phyloP scores from a whole-genome alignment of 2,329 filamentous ascomycete genomes.

The Aspergillus quadrilineatus region DNA sequence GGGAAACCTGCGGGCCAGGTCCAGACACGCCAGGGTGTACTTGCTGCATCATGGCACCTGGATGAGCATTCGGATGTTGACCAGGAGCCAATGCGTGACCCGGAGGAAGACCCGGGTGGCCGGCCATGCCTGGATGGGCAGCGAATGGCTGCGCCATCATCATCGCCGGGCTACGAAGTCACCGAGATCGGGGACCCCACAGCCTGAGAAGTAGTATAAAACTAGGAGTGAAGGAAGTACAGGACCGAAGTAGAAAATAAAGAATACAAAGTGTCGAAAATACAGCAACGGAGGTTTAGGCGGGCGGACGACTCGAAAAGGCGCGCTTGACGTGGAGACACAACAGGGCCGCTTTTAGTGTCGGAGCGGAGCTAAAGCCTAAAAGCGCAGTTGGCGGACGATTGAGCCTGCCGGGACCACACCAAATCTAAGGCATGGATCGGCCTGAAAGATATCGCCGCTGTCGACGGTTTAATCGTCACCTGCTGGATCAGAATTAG shows the following conservation, averaged over 20 bases:
- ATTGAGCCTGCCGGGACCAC: slow-evolving; percentile 30
- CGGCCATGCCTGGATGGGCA: slow-evolving; percentile 59
- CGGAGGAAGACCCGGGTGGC: slow-evolving; percentile 59
- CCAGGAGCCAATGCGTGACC: slow-evolving; percentile 61
- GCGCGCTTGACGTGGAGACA: slow-evolving; percentile 34
- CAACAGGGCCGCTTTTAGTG: slow-evolving; percentile 36
- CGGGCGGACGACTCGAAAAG: slow-evolving; percentile 24
- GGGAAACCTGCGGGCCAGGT: slow-evolving; percentile 59
- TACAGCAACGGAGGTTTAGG: slow-evolving; percentile 13
- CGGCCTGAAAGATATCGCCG: slow-evolving; percentile 25
- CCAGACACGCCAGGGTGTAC: slow-evolving; percentile 63
- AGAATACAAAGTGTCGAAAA: slow-evolving; percentile 10
- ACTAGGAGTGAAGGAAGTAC: slow-evolving; percentile 15
- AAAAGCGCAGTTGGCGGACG: slow-evolving; percentile 35
- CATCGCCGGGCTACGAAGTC: slow-evolving; percentile 47
- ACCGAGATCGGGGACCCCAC: slow-evolving; percentile 33
- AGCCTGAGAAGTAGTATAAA: slow-evolving; percentile 19
- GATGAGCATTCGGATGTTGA: slow-evolving; percentile 58
- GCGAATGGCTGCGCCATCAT: slow-evolving; percentile 58
- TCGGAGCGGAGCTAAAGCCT: slow-evolving; percentile 32
- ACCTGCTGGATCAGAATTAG: slow-evolving; percentile 18
- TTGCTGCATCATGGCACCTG: slow-evolving; percentile 53
- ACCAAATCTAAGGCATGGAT: slow-evolving; percentile 38
- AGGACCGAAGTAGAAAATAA: slow-evolving; percentile 7
- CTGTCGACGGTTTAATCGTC: slow-evolving; percentile 26